These are phyloP conservation scores for Cucurbita pepo DNA, from an alignment of 306 rosid species.

Conservation along the genomic window DNA sequence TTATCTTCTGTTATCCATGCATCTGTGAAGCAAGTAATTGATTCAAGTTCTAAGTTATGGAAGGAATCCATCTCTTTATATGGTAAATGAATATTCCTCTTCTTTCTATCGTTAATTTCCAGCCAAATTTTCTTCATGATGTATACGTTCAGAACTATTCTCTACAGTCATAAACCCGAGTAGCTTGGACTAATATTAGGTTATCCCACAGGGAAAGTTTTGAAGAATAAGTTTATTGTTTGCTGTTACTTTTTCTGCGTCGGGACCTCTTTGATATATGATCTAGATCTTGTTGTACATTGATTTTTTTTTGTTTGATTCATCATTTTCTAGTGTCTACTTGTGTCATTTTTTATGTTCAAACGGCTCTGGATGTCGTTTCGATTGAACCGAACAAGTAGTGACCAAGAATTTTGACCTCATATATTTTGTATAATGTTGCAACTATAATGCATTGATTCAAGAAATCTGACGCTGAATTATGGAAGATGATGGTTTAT, in stretches of 20 bases:
- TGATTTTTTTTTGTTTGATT: background rate
- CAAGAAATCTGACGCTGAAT: background rate
- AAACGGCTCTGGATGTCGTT: background rate
- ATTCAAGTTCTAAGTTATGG: slow-evolving; percentile 58
- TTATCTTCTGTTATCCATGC: slow-evolving; percentile 41
- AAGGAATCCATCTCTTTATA: slow-evolving; percentile 46
- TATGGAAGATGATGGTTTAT: background rate
- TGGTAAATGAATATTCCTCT: slow-evolving; percentile 29
- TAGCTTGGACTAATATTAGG: background rate
- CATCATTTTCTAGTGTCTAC: background rate
- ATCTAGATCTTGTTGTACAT: background rate
- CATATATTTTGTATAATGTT: background rate
- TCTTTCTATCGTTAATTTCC: background rate
- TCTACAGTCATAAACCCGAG: background rate
- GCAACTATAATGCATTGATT: background rate
- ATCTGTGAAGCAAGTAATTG: slow-evolving; percentile 61
- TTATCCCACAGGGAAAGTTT: background rate
- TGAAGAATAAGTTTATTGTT: background rate
- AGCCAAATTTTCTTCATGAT: background rate
- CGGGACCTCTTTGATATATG: background rate
- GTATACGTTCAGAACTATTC: background rate
- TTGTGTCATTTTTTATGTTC: background rate
- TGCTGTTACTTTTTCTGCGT: background rate
- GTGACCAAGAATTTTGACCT: background rate
- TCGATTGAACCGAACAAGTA: background rate